Evolutionary conservation across 768 basidiomycete genomes (phyloP).

Genomic region (Leucogyrophana mollusca): DNA sequence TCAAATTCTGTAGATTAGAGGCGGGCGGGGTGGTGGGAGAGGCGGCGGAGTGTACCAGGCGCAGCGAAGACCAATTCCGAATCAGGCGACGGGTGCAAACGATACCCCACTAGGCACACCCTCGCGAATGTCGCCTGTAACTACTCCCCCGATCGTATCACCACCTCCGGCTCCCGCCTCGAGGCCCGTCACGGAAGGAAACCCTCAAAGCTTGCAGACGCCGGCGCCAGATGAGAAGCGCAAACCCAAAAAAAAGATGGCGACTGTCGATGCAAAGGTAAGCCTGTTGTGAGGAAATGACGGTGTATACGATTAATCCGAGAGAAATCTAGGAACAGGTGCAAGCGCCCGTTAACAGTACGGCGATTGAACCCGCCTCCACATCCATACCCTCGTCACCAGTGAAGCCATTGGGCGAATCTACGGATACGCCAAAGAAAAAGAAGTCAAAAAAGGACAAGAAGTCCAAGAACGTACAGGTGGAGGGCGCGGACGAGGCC

Average conservation of each 20-base stretch:
- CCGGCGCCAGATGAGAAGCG: constrained; percentile 14
- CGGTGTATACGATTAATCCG: neutral
- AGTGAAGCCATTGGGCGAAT: neutral
- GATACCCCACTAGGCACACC: constrained; percentile 70
- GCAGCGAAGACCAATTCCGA: constrained; percentile 26
- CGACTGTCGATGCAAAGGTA: neutral
- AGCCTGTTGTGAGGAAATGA: neutral
- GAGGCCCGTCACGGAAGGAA: neutral
- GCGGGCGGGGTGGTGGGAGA: constrained; percentile 18
- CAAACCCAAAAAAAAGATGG: constrained; percentile 19
- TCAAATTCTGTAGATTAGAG: neutral
- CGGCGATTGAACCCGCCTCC: neutral
- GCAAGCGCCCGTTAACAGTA: neutral
- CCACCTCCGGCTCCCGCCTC: constrained; percentile 5
- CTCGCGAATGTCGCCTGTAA: constrained; percentile 44
- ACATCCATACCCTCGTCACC: neutral
- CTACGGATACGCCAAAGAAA: constrained; percentile 10
- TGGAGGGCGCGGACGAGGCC: constrained; percentile 16
- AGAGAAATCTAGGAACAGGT: constrained; percentile 11
- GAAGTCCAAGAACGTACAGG: constrained; percentile 1
- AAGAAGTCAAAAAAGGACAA: constrained; percentile 1
- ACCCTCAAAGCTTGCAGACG: neutral
- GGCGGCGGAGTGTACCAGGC: constrained; percentile 31
- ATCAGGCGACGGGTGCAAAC: constrained; percentile 60
- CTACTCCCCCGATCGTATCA: constrained; percentile 17